A percentile compares a stretch with the other conserved stretches of the same genome.
These are phyloP conservation scores for Stagonosporopsis chrysanthemi DNA, from an alignment of 2,329 filamentous ascomycete species.

Conservation along the genomic window DNA sequence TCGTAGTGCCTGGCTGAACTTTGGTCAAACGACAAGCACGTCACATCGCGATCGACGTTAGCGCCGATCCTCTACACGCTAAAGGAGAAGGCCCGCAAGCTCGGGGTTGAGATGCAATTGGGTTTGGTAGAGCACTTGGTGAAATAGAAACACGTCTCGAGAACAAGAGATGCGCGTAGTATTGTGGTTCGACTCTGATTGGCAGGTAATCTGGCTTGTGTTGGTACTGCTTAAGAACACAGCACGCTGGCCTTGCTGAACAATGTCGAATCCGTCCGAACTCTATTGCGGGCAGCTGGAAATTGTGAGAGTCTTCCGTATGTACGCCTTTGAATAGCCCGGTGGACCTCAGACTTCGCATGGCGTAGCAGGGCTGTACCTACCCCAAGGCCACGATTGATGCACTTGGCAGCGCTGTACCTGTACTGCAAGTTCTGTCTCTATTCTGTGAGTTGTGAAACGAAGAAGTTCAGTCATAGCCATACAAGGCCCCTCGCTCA, in stretches of 20 bases:
- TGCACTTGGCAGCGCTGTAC: not conserved
- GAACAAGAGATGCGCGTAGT: no score
- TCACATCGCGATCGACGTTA: constrained; percentile 17
- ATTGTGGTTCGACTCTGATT: not conserved
- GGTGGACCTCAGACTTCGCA: not conserved
- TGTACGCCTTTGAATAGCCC: not conserved
- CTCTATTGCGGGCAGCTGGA: not conserved
- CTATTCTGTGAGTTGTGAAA: not conserved
- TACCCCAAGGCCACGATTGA: not conserved
- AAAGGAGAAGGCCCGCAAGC: not conserved
- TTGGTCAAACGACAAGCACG: constrained; percentile 16
- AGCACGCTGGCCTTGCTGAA: not conserved
- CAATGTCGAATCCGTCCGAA: not conserved
- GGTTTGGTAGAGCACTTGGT: not conserved
- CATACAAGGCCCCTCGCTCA: not conserved
- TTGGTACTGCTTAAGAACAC: no score
- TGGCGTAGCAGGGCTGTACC: not conserved
- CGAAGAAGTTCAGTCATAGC: not conserved
- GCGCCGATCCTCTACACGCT: constrained; percentile 11
- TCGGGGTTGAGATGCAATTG: no score
- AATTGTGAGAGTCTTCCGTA: not conserved
- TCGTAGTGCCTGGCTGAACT: constrained; percentile 3
- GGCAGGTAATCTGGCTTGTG: not conserved
- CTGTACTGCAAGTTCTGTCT: not conserved
- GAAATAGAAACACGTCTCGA: not conserved